Base-by-base conservation (phyloP, 768 basidiomycete genomes). In the Trametes cingulata region DNA sequence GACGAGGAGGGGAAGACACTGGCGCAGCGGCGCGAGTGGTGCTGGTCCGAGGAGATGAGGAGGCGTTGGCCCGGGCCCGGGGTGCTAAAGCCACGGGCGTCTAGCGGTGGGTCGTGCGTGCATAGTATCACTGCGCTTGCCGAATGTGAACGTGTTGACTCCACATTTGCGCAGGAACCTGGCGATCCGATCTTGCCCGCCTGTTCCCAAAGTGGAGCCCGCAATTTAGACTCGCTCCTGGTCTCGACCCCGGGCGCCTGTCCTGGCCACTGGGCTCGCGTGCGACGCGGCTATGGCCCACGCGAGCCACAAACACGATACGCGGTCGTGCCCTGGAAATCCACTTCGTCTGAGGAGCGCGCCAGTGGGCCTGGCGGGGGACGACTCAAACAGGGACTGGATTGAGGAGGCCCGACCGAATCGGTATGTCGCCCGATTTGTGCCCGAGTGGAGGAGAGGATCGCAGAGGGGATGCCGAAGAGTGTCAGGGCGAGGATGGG, bases 361-460 rank as follows among this genome's bases (percentile, higher is more conserved):
- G 19, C 9, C 19, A 27, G 7, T 35, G 29, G 17, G 17, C 9
- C 12, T 9, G 48, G 15, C 14, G n/a, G 35, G n/a, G 33, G n/a
- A 20, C n/a, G n/a, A n/a, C n/a, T n/a, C n/a, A n/a, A n/a, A n/a
- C n/a, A n/a, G n/a, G 29, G 29, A 33, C 6, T 5, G 6, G 29
- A 33, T 5, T 33, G 29, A 33, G 29, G n/a, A 10, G 50, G 19
- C 29, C 54, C 47, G 55, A 56, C 36, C 37, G 47, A 29, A 49
- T 49, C 55, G 55, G 52, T 55, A 36, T 42, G 52, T 42, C 45
- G 22, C n/a, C 33, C 60, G 60, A 61, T 61, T 39, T 56, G 60
- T 45, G 14, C 49, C 39, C 25, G 14, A 5, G 42, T 19, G 24
- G 35, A 7, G 55, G 36, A 27, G n/a, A 3, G 15, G 27, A 57